Conservation (phyloP, 495 filamentous ascomycete species). For the Xylaria nigripes region DNA sequence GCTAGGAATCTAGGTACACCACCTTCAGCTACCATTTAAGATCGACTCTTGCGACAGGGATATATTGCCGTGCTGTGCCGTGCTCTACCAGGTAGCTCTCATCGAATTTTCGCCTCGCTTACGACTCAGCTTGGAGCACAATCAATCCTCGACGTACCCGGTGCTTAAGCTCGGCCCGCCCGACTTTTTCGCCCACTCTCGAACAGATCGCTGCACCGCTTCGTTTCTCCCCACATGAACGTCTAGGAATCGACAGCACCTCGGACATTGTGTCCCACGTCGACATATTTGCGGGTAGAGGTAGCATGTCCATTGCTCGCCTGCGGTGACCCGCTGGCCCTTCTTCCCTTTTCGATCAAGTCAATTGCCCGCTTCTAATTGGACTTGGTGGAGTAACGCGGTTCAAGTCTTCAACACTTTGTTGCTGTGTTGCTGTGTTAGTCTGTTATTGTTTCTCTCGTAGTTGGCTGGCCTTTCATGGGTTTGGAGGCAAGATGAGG, state of each 20-base stretch:
- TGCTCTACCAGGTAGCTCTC: background rate
- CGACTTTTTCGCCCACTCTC: background rate
- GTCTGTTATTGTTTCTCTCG: background rate
- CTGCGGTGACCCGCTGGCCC: background rate
- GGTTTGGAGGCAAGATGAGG: constrained; percentile 31
- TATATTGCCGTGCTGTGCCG: background rate
- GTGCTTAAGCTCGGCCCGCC: background rate
- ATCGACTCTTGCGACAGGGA: background rate
- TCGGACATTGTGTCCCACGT: background rate
- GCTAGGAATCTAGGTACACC: background rate
- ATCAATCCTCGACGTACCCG: background rate
- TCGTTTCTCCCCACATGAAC: constrained; percentile 4
- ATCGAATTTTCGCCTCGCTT: background rate
- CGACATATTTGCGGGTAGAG: background rate
- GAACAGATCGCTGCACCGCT: background rate
- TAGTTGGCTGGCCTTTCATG: constrained; percentile 1
- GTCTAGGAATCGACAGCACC: background rate
- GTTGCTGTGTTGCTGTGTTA: background rate
- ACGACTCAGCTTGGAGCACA: background rate
- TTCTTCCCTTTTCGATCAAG: background rate
- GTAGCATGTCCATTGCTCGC: constrained; percentile 8
- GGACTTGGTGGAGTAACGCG: background rate
- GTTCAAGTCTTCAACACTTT: background rate
- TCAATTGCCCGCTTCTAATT: background rate
- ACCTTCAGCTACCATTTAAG: background rate